Evolutionary conservation across 495 filamentous ascomycete species (phyloP).

Genomic region (Jackrogersella minutella): DNA sequence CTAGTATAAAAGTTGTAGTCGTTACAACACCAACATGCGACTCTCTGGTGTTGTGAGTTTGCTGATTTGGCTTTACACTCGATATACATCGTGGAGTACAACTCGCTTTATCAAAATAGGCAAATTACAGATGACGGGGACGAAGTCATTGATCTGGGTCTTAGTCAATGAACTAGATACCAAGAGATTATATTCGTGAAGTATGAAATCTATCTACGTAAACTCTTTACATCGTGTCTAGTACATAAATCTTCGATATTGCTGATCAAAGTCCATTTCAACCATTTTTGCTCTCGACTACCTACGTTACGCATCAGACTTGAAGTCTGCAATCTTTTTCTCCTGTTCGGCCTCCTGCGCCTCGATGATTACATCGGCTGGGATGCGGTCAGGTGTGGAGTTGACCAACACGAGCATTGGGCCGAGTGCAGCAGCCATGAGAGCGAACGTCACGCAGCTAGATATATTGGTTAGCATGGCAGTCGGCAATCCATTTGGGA

Average conservation of each 20-base stretch:
- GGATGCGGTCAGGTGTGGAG: conserved; percentile 34
- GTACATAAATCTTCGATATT: neutral
- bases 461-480: conserved; percentile 6
- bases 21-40: neutral
- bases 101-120: neutral
- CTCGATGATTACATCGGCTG: conserved; percentile 33
- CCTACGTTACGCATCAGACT: conserved; percentile 22
- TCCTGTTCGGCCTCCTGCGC: conserved; percentile 21
- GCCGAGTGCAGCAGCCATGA: conserved; percentile 26
- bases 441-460: conserved; percentile 35
- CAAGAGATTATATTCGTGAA: neutral
- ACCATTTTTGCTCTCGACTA: too few relatives aligned
- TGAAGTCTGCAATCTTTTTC: conserved; percentile 24
- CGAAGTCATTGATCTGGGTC: neutral
- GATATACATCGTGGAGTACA: neutral
- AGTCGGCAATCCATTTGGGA: neutral
- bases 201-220: neutral
- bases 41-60: neutral
- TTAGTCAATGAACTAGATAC: conserved; percentile 2
- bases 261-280: neutral
- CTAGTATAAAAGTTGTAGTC: neutral
- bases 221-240: neutral
- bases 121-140: neutral
- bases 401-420: conserved; percentile 34
- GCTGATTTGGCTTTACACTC: neutral